Evolutionary conservation across 1,284 basidiomycete genomes (phyloP).

Genomic region (Calocybe gambosa): DNA sequence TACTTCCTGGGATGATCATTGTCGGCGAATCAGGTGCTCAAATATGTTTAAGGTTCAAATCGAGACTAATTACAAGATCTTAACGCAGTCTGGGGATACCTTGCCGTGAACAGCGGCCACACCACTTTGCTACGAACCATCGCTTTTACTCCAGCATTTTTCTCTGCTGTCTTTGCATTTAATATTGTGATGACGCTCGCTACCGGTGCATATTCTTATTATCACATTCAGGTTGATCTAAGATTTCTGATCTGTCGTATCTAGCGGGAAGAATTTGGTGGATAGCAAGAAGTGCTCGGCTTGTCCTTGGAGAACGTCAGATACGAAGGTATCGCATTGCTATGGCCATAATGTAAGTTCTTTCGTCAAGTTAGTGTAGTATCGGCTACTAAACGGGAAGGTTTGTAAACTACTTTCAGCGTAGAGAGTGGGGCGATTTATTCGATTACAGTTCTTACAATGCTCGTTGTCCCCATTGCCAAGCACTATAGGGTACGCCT

Average conservation of each 20-base stretch:
- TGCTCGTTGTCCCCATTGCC: constrained; percentile 4
- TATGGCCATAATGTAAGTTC: constrained; percentile 19
- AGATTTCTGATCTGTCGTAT: background rate
- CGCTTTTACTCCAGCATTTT: constrained; percentile 13
- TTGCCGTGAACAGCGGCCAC: constrained; percentile 4
- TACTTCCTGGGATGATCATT: constrained; percentile 16
- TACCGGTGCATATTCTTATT: constrained; percentile 15
- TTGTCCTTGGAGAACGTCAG: constrained; percentile 19
- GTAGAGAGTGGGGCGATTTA: constrained; percentile 16
- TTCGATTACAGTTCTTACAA: constrained; percentile 6
- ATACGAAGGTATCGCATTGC: constrained; percentile 20
- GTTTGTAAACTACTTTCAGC: background rate
- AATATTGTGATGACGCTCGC: constrained; percentile 20
- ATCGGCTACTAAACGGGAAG: background rate
- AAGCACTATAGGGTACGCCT: constrained; percentile 6
- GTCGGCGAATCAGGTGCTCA: constrained; percentile 20
- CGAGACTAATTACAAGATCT: background rate
- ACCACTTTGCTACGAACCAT: constrained; percentile 4
- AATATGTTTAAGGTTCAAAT: background rate
- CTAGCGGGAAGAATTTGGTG: constrained; percentile 26
- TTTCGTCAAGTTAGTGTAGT: background rate
- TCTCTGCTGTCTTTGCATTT: constrained; percentile 22
- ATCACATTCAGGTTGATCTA: background rate
- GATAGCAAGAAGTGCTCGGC: constrained; percentile 21
- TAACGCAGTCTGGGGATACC: constrained; percentile 21